Evolutionary conservation across 345 rosid genomes (phyloP).

Genomic region (Brassica cretica): DNA sequence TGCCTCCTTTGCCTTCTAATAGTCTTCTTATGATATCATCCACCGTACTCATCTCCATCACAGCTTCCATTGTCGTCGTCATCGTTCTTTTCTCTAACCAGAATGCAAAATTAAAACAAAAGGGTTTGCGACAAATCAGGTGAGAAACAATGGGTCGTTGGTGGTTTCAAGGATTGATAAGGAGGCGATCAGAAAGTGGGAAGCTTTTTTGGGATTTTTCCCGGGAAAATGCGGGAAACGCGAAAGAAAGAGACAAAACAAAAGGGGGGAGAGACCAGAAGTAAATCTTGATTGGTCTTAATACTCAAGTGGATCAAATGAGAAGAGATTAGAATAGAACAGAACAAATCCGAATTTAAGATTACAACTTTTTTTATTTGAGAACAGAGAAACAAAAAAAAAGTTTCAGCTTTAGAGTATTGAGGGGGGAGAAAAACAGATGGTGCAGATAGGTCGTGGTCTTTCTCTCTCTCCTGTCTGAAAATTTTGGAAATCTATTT

Average conservation of each 20-base stretch:
- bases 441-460: slow-evolving; percentile 30
- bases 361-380: not conserved
- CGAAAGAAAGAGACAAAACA: slow-evolving; percentile 11
- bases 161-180: not conserved
- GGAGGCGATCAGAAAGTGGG: slow-evolving; percentile 7
- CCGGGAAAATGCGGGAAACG: slow-evolving; percentile 34
- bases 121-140: slow-evolving; percentile 24
- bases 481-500: not conserved
- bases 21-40: slow-evolving; percentile 97
- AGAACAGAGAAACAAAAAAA: slow-evolving; percentile 10
- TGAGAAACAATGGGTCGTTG: slow-evolving; percentile 18
- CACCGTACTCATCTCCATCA: slow-evolving; percentile 75
- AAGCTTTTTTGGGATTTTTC: slow-evolving; percentile 11
- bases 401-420: slow-evolving; percentile 14
- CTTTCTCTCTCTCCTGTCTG: slow-evolving; percentile 11
- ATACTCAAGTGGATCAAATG: slow-evolving; percentile 27
- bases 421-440: slow-evolving; percentile 29
- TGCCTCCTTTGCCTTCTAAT: slow-evolving; percentile 87
- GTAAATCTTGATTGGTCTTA: slow-evolving; percentile 32
- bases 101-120: slow-evolving; percentile 5
- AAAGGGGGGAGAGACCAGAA: slow-evolving; percentile 26
- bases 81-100: not conserved
- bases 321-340: slow-evolving; percentile 12
- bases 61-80: slow-evolving; percentile 70
- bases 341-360: slow-evolving; percentile 19